A percentile compares a stretch with the other conserved stretches of the same genome.
phyloP scores from a whole-genome alignment of 495 filamentous ascomycete genomes.

The Pseudoneurospora amorphoporcata region DNA sequence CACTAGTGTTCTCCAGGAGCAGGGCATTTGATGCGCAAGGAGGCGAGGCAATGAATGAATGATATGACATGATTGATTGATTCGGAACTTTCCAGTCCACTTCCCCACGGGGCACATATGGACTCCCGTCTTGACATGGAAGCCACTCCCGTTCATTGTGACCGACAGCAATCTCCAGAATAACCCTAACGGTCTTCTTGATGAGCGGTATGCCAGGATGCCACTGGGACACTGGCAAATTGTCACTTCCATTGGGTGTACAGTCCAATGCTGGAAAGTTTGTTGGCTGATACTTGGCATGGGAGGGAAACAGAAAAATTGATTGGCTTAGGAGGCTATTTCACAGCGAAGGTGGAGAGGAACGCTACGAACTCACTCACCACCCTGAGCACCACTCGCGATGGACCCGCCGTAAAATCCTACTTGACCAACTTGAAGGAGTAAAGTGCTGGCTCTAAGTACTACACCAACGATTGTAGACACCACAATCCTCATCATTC shows the following conservation, averaged over 20 bases:
- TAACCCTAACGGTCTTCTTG: neutral
- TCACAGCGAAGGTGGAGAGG: no score
- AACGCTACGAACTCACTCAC: no score
- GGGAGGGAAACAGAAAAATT: no score
- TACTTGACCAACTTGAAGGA: no score
- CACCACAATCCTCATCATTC: neutral
- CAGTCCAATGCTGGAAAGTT: neutral
- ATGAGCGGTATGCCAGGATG: neutral
- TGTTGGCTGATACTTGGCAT: no score
- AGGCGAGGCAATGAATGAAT: neutral
- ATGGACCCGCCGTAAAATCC: no score
- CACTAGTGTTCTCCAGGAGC: neutral
- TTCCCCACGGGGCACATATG: neutral
- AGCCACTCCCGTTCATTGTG: neutral
- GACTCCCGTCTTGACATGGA: neutral
- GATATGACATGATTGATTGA: neutral
- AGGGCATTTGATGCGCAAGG: neutral
- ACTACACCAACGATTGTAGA: no score
- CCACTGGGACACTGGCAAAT: neutral
- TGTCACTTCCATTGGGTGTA: neutral
- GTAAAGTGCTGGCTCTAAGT: no score
- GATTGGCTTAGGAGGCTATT: no score
- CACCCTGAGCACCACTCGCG: no score
- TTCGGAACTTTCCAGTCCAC: neutral
- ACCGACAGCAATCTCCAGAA: neutral